Evolutionary conservation across 352 stramenopile species (phyloP).

Genomic region (Phytopythium oedochilum): DNA sequence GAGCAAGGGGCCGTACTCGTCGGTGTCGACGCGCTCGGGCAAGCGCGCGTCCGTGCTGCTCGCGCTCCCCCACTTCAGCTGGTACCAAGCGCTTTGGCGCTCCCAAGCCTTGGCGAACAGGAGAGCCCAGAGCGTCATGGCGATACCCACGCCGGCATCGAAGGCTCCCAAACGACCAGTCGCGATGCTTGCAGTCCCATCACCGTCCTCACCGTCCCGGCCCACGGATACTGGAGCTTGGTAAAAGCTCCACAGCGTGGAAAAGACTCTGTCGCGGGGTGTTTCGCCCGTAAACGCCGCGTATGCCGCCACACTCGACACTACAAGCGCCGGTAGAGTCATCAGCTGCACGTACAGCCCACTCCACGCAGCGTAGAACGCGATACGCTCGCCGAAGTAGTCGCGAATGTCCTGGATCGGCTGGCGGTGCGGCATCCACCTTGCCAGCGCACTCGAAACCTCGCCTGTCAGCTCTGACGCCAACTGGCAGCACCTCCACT

Average conservation of each 20-base stretch:
- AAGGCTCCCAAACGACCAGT: not conserved
- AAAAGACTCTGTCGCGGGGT: constrained; percentile 9
- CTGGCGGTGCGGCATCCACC: constrained; percentile 54
- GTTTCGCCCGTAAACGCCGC: not conserved
- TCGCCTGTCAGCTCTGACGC: not conserved
- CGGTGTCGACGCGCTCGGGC: constrained; percentile 18
- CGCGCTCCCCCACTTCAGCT: constrained; percentile 48
- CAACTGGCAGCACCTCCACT: not conserved
- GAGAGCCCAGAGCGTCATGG: constrained; percentile 37
- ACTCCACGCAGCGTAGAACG: constrained; percentile 91
- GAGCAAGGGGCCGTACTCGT: constrained; percentile 7
- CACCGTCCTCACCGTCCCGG: not conserved
- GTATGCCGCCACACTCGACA: constrained; percentile 20
- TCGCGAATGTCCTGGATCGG: constrained; percentile 69
- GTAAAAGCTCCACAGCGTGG: constrained; percentile 25
- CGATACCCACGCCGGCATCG: constrained; percentile 18
- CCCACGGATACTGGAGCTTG: not conserved
- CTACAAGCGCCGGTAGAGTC: constrained; percentile 33
- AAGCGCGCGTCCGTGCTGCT: constrained; percentile 20
- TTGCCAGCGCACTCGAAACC: not conserved
- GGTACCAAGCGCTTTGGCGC: constrained; percentile 47
- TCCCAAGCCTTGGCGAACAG: constrained; percentile 59
- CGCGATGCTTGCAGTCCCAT: not conserved
- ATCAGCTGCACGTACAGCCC: constrained; percentile 77
- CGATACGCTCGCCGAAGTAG: constrained; percentile 87